Evolutionary conservation across 2,329 filamentous ascomycete species (phyloP).

Genomic region (Beauveria caledonica): DNA sequence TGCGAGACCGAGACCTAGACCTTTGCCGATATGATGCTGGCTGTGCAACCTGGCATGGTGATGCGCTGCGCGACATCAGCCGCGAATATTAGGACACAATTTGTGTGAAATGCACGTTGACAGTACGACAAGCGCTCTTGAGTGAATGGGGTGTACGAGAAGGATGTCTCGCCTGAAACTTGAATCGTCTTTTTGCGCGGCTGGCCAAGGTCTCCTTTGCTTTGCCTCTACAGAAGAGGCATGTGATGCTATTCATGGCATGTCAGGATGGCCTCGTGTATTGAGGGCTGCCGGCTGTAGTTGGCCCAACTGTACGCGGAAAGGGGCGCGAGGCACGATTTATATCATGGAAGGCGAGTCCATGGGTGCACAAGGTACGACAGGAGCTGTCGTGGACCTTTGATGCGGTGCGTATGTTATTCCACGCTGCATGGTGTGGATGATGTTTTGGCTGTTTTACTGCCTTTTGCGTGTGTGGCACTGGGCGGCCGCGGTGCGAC

Average conservation of each 20-base stretch:
- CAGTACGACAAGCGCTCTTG: not conserved
- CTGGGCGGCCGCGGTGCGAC: not conserved
- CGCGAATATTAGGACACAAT: conserved; percentile 1
- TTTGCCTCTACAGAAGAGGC: not conserved
- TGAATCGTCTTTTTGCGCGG: not conserved
- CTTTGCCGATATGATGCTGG: not conserved
- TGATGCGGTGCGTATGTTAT: not conserved
- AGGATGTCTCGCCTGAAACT: not conserved
- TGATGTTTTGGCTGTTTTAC: not conserved
- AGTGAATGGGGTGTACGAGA: not conserved
- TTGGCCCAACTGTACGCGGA: not conserved
- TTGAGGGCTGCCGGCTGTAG: not conserved
- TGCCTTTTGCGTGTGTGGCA: not conserved
- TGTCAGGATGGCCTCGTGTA: not conserved
- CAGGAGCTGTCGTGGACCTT: not conserved
- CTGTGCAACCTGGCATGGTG: not conserved
- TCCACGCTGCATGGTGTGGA: not conserved
- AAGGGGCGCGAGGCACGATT: not conserved
- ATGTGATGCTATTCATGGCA: not conserved
- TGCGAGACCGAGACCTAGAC: not conserved
- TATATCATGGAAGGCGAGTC: not conserved
- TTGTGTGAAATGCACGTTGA: not conserved
- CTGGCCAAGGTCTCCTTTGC: not conserved
- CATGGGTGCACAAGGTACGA: not conserved
- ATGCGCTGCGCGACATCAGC: conserved; percentile 11